Evolutionary conservation across 768 basidiomycete genomes (phyloP), one percentile per base, ranked within the genome.

Genomic region (Pleurotus tuber-regium): DNA sequence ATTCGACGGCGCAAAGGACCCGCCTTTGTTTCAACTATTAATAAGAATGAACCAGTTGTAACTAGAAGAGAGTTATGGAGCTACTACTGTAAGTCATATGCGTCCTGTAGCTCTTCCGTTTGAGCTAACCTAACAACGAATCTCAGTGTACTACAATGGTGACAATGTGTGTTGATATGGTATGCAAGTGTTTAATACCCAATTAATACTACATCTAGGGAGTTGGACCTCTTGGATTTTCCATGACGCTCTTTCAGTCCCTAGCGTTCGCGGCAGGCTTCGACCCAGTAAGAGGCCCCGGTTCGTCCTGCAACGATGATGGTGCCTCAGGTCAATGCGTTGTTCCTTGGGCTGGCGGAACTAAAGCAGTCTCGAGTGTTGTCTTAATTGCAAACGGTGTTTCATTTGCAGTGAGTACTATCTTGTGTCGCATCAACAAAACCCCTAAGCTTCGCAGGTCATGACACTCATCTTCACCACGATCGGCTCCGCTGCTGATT

Each of bases 391-490:
- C 89, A 0, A 91, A 87, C 41, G 89, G 89, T 1, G 69, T 85
- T 46, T 83, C 83, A 60, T 92, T 91, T 55, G 86, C 86, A 9
- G 80, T 86, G 59, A 49, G 79, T 68, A n/a, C n/a, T 50, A 8
- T 14, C 42, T 1, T 4, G 38, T 4, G n/a, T 16, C 26, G 38
- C 24, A 26, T 12, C 33, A 12, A 1, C 33, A 11, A 35, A 9
- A 4, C 12, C 16, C 35, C 2, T 10, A 38, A 35, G 8, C 21
- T 43, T 16, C 14, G 2, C 42, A 85, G 83, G 70, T 89, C 14
- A 90, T 92, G 88, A 90, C 90, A 0, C 55, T 77, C 26, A 80
- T 92, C 41, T 90, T 92, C 68, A 92, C 89, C 2, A 89, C 87
- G 0, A 82, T 92, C 35, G 83, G 84, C 25, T 83, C 82, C 18